A percentile compares a stretch with the other conserved stretches of the same genome.
phyloP scores from a whole-genome alignment of 306 rosid genomes.

The Vigna reflexopilosa region DNA sequence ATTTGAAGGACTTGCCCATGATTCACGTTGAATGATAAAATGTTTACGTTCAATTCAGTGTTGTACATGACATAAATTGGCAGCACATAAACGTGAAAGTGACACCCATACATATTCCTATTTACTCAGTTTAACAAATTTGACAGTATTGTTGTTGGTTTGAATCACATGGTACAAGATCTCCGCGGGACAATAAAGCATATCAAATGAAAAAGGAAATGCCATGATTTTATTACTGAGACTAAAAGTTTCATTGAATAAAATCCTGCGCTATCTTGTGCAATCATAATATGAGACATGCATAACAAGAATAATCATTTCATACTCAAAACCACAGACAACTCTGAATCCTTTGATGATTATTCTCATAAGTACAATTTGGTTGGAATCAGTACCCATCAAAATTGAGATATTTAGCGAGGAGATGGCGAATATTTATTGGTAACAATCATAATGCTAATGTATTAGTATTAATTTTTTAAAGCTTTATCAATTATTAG shows the following conservation, averaged over 20 bases:
- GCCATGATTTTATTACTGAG: not conserved
- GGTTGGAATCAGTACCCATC: not conserved
- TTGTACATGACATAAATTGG: constrained; percentile 21
- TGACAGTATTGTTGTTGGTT: constrained; percentile 10
- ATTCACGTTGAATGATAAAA: constrained; percentile 33
- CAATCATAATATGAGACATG: not conserved
- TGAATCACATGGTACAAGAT: constrained; percentile 1
- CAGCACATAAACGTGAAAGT: constrained; percentile 5
- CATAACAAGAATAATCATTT: constrained; percentile 27
- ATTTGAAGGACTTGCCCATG: constrained; percentile 16
- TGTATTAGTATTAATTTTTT: not conserved
- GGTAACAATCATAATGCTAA: not conserved
- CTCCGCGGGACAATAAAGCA: not conserved
- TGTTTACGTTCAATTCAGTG: constrained; percentile 31
- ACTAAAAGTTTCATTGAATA: constrained; percentile 1
- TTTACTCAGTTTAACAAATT: not conserved
- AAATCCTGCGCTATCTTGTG: not conserved
- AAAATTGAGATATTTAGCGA: constrained; percentile 15
- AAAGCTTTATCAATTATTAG: not conserved
- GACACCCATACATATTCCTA: constrained; percentile 12
- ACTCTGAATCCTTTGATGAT: not conserved
- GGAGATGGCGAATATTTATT: not conserved
- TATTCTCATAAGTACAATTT: not conserved
- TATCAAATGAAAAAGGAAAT: not conserved
- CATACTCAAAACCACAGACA: not conserved